Evolutionary conservation across 345 rosid species (phyloP).

Genomic region (Brassica rapa): DNA sequence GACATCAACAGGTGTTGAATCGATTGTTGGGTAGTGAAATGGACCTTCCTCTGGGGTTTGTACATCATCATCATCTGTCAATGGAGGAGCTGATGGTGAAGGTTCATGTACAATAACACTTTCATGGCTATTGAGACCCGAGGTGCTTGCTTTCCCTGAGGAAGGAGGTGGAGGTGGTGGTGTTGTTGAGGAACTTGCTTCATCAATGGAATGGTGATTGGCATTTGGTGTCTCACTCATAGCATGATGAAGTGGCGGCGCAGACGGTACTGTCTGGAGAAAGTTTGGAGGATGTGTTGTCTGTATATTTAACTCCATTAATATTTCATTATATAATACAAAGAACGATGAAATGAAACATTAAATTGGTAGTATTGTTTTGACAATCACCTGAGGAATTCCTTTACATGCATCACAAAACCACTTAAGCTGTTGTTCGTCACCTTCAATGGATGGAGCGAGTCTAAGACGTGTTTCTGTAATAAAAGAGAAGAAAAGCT

Average conservation of each 20-base stretch:
- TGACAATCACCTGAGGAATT: slow-evolving; percentile 67
- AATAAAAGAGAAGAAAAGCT: slow-evolving; percentile 15
- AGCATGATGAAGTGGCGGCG: slow-evolving; percentile 68
- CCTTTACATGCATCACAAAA: slow-evolving; percentile 98
- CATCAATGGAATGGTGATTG: slow-evolving; percentile 35
- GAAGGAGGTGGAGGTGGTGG: slow-evolving; percentile 31
- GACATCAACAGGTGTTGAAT: slow-evolving; percentile 56
- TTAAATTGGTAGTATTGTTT: background rate
- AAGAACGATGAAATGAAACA: background rate
- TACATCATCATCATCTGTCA: slow-evolving; percentile 41
- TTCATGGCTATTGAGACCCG: slow-evolving; percentile 33
- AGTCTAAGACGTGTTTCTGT: slow-evolving; percentile 78
- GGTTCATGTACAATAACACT: slow-evolving; percentile 38
- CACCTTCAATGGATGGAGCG: slow-evolving; percentile 70
- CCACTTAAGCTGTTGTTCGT: slow-evolving; percentile 71
- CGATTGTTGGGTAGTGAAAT: slow-evolving; percentile 77
- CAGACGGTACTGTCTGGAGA: slow-evolving; percentile 65
- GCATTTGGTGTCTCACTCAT: slow-evolving; percentile 43
- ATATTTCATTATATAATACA: slow-evolving; percentile 3
- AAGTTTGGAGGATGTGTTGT: slow-evolving; percentile 68
- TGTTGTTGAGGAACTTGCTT: slow-evolving; percentile 55
- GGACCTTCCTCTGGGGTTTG: slow-evolving; percentile 54
- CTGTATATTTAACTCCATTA: slow-evolving; percentile 44
- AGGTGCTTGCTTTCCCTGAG: slow-evolving; percentile 41
- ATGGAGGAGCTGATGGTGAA: slow-evolving; percentile 68